Base-by-base conservation (phyloP, 805 yeast genomes). In the Nadsonia fulvescens region DNA sequence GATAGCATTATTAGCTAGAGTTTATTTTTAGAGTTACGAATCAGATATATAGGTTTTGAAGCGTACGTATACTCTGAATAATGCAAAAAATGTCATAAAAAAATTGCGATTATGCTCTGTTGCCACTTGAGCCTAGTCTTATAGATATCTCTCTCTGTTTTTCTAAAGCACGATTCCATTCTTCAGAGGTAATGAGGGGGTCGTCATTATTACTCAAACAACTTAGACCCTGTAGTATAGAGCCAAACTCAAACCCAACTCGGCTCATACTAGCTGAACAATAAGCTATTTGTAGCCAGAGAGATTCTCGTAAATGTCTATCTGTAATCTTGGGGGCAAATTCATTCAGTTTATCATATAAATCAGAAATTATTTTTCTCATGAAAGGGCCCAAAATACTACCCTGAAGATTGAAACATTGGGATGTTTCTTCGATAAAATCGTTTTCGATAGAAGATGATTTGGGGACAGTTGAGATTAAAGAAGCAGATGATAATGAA, bases 261-360 rank as follows among this genome's bases (percentile, higher is more conserved):
- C 82, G 56, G 1, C 75, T 70, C 27, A 86, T 55, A 18, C 93
- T 72, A 43, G 75, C 81, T n/a, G 93, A 74, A 37, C 93, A 78
- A 50, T 83, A 86, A 1, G 79, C 70, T 19, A 83, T 50, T 49
- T 86, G 98, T 17, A 86, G 51, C 36, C 83, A 64, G 12, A 82
- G 53, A 1, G 86, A 76, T 30, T 75, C 75, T 16, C 43, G 31
- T 8, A 40, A 39, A 9, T 45, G 30, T 8, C 35, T 28, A 23
- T 49, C 53, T 3, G 40, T 31, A 17, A 54, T 33, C 8, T 27
- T 28, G 5, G 52, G 53, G 8, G 43, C 35, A 8, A 33, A 27
- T 28, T 37, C 29, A 19, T 31, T 21, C 23, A 47, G 24, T 14
- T 30, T 33, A 3, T 12, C 26, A 8, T 35, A 23, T 18, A 55